Evolutionary conservation across 148 eudicot species (phyloP).

Genomic region (Camellia sinensis): DNA sequence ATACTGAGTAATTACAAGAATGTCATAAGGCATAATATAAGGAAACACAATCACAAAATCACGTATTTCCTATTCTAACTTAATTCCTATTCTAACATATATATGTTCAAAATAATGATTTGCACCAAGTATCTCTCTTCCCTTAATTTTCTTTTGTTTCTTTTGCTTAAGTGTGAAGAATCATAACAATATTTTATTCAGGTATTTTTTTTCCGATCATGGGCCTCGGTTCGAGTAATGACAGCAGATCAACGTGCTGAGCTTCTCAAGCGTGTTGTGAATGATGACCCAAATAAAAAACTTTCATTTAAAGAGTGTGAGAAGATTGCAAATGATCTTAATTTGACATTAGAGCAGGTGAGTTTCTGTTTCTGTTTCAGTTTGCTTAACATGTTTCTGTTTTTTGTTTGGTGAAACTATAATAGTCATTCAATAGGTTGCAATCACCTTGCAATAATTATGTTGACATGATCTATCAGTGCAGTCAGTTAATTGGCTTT

Average conservation of each 20-base stretch:
- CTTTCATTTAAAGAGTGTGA: slow-evolving; percentile 73
- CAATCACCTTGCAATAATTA: background rate
- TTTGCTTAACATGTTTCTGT: background rate
- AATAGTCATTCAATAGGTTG: background rate
- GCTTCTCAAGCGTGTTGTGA: slow-evolving; percentile 65
- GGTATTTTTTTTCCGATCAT: slow-evolving; percentile 72
- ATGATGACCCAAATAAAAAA: slow-evolving; percentile 55
- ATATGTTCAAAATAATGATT: background rate
- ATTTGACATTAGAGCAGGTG: slow-evolving; percentile 90
- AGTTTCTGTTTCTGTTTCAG: slow-evolving; percentile 16
- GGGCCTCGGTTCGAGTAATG: slow-evolving; percentile 83
- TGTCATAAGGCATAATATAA: too few relatives aligned
- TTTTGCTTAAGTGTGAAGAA: slow-evolving; percentile 6
- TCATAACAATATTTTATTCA: slow-evolving; percentile 27
- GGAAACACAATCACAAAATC: too few relatives aligned
- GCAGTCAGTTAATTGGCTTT: background rate
- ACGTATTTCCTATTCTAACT: too few relatives aligned
- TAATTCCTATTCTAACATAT: too few relatives aligned
- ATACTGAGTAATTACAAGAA: too few relatives aligned
- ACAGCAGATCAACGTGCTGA: slow-evolving; percentile 84
- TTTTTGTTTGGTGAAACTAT: background rate
- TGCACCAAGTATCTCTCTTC: background rate
- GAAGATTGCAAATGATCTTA: slow-evolving; percentile 79
- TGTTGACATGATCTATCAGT: slow-evolving; percentile 1
- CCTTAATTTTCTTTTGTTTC: background rate